These are phyloP conservation scores for Caulochytrium protostelioides DNA, from an alignment of 371 early-diverging fungal species.

Conservation along the genomic window DNA sequence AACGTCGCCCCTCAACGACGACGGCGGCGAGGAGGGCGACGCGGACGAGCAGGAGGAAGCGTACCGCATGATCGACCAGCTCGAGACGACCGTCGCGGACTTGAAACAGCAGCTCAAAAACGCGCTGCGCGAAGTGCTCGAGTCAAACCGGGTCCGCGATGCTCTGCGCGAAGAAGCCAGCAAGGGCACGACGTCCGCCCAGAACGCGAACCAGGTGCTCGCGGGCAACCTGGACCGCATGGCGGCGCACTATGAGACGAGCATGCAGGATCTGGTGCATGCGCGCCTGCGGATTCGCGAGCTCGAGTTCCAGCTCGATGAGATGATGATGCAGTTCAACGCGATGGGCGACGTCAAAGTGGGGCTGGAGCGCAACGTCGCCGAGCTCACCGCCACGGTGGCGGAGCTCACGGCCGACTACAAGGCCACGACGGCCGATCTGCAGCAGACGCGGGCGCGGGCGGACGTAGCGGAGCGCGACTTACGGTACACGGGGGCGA, in stretches of 20 bases:
- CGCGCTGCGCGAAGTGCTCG: neutral
- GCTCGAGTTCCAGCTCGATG: conserved; percentile 23
- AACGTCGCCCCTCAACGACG: too few species aligned
- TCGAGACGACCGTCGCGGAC: neutral
- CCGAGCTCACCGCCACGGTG: conserved; percentile 7
- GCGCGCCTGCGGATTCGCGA: conserved; percentile 10
- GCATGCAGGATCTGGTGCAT: conserved; percentile 13
- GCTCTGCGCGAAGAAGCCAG: too few species aligned
- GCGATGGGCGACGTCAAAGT: conserved; percentile 15
- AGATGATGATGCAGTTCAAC: conserved; percentile 19
- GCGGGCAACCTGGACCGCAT: conserved; percentile 20
- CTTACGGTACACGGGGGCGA: too few species aligned
- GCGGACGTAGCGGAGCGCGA: too few species aligned
- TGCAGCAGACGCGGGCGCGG: too few species aligned
- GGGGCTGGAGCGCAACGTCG: conserved; percentile 9
- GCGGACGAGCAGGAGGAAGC: too few species aligned
- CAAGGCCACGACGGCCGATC: too few species aligned
- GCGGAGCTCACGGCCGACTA: too few species aligned
- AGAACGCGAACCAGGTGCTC: conserved; percentile 18
- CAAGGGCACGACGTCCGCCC: conserved; percentile 16
- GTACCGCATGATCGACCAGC: neutral
- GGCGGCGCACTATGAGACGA: conserved; percentile 16
- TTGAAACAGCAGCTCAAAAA: neutral
- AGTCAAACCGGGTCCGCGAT: conserved; percentile 6
- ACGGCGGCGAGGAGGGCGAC: too few species aligned